Evolutionary conservation across 345 rosid species (phyloP).

Genomic region (Sapria himalayana): DNA sequence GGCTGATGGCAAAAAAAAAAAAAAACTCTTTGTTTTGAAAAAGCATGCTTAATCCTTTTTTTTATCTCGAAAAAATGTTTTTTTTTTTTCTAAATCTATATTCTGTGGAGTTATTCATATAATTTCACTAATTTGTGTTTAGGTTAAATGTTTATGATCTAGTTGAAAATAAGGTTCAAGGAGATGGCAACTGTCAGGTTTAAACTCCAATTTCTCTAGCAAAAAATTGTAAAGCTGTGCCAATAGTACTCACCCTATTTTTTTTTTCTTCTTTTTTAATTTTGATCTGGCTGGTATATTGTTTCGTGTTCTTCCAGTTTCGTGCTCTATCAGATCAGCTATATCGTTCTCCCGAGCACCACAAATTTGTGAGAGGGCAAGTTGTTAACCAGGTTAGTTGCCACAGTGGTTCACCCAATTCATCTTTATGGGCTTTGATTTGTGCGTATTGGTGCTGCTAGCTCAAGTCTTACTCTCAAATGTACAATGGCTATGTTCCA

Average conservation of each 20-base stretch:
- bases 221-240: no score
- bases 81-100: not conserved
- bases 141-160: conserved; percentile 36
- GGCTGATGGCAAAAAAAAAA: no score
- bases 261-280: no score
- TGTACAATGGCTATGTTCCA: conserved; percentile 32
- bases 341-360: conserved; percentile 58
- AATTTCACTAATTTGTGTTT: no score
- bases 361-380: conserved; percentile 49
- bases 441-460: conserved; percentile 11
- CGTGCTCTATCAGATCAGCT: conserved; percentile 80
- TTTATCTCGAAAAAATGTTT: not conserved
- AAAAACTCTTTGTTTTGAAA: no score
- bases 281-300: no score
- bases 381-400: conserved; percentile 44
- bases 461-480: conserved; percentile 24
- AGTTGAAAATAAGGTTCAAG: conserved; percentile 40
- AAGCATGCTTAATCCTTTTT: not conserved
- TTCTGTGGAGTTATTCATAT: no score
- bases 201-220: conserved; percentile 1
- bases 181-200: conserved; percentile 74
- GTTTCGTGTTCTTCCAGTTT: conserved; percentile 31
- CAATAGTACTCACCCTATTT: no score
- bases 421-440: not conserved
- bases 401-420: not conserved